These are phyloP conservation scores for Kandelia obovata DNA, from an alignment of 345 rosid species.

Conservation along the genomic window DNA sequence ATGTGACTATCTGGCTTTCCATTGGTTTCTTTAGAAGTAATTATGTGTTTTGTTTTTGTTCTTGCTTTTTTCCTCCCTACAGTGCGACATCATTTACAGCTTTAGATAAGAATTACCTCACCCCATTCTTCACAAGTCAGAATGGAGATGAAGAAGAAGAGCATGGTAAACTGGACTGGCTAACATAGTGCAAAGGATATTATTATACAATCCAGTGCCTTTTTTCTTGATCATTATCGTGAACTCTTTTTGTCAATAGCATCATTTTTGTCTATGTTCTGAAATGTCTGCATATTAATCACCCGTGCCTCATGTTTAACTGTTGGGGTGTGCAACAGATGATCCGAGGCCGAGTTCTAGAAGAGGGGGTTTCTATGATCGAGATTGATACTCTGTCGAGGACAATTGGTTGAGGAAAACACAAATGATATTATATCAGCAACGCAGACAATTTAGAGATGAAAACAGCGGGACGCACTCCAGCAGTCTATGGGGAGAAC, in stretches of 20 bases:
- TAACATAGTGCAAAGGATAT: neutral
- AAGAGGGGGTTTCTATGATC: conserved; percentile 31
- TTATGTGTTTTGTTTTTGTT: neutral
- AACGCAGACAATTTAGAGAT: conserved; percentile 19
- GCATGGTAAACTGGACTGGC: conserved; percentile 38
- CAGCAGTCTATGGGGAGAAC: neutral
- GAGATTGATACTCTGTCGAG: conserved; percentile 17
- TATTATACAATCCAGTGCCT: neutral
- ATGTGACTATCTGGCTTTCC: neutral
- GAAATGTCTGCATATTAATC: no score
- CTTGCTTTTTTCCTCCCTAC: conserved; percentile 12
- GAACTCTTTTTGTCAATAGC: no score
- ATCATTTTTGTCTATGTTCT: no score
- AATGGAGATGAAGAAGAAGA: conserved; percentile 67
- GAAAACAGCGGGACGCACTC: neutral
- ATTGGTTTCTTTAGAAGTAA: no score
- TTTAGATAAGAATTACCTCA: conserved; percentile 73
- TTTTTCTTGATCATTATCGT: no score
- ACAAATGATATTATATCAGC: neutral
- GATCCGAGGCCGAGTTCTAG: conserved; percentile 44
- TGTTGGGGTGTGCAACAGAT: conserved; percentile 27
- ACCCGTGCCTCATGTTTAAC: no score
- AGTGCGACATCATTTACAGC: conserved; percentile 75
- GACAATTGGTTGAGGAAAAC: neutral
- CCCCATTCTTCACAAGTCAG: conserved; percentile 82